Conservation (phyloP, 2,329 filamentous ascomycete species). For the Graphilbum fragrans region DNA sequence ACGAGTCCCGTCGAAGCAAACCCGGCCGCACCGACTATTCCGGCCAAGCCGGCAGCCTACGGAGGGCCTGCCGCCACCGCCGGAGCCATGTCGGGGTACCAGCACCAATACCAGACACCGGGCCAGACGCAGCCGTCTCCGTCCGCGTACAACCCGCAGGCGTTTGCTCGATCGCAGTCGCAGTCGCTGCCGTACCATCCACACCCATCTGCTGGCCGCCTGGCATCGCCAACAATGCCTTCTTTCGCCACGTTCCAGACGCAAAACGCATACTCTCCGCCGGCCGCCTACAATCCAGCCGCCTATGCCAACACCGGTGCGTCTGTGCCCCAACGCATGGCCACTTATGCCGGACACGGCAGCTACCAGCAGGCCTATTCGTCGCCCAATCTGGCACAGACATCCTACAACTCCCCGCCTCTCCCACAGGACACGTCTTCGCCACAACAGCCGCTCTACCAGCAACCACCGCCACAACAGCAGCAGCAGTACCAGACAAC, state of each 20-base stretch:
- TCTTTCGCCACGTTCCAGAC: constrained; percentile 19
- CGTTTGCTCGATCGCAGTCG: constrained; percentile 44
- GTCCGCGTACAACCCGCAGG: constrained; percentile 58
- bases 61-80: constrained; percentile 22
- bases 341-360: constrained; percentile 36
- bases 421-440: constrained; percentile 1
- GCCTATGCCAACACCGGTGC: constrained; percentile 38
- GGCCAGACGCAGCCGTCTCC: constrained; percentile 33
- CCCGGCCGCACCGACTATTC: constrained; percentile 11
- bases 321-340: constrained; percentile 32
- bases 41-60: constrained; percentile 22
- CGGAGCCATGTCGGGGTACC: constrained; percentile 36
- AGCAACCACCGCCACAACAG: neutral
- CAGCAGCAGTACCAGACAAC: constrained; percentile 5
- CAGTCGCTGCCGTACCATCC: constrained; percentile 31
- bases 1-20: constrained; percentile 28
- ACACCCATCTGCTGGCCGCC: constrained; percentile 16
- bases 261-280: constrained; percentile 30
- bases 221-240: constrained; percentile 24
- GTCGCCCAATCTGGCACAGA: constrained; percentile 21
- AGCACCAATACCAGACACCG: constrained; percentile 36
- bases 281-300: constrained; percentile 45
- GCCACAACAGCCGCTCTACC: constrained; percentile 4
- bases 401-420: neutral
- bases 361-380: constrained; percentile 30